phyloP scores from a whole-genome alignment of 108 stramenopile genomes.

The Mayamaea pseudoterrestris region DNA sequence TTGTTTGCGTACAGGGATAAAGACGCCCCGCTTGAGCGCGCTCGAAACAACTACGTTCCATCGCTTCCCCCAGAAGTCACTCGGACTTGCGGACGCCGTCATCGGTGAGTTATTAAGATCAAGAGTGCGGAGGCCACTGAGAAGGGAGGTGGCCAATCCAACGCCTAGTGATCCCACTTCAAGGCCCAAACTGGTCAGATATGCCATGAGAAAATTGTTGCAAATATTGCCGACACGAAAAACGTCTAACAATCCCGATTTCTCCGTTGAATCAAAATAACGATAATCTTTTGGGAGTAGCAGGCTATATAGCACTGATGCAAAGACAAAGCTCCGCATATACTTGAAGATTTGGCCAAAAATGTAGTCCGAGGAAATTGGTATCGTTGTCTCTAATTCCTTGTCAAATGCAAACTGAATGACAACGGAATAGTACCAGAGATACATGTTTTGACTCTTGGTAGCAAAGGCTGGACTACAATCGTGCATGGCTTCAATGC shows the following conservation, averaged over 20 bases:
- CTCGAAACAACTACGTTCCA: slow-evolving; percentile 37
- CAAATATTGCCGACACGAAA: slow-evolving; percentile 11
- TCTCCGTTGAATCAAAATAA: neutral
- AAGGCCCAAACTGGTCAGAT: neutral
- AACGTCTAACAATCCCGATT: neutral
- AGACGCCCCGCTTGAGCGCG: slow-evolving; percentile 30
- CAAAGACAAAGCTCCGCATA: neutral
- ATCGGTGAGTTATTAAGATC: slow-evolving; percentile 2
- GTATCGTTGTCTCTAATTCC: neutral
- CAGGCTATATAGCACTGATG: slow-evolving; percentile 1
- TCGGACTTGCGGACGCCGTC: slow-evolving; percentile 12
- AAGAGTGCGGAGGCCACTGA: neutral
- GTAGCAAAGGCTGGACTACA: slow-evolving; percentile 9
- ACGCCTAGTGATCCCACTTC: slow-evolving; percentile 4
- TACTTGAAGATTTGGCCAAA: neutral
- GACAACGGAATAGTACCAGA: slow-evolving; percentile 5
- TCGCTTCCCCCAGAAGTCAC: slow-evolving; percentile 46
- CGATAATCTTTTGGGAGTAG: slow-evolving; percentile 1
- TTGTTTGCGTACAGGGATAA: slow-evolving; percentile 18
- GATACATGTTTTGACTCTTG: neutral
- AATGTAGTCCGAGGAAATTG: neutral
- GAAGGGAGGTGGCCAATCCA: neutral
- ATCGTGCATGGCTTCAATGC: slow-evolving; percentile 10
- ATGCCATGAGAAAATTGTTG: slow-evolving; percentile 16
- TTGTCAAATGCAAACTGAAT: slow-evolving; percentile 8